Evolutionary conservation across 441 rosid species (phyloP).

Genomic region (Daphne laureola): DNA sequence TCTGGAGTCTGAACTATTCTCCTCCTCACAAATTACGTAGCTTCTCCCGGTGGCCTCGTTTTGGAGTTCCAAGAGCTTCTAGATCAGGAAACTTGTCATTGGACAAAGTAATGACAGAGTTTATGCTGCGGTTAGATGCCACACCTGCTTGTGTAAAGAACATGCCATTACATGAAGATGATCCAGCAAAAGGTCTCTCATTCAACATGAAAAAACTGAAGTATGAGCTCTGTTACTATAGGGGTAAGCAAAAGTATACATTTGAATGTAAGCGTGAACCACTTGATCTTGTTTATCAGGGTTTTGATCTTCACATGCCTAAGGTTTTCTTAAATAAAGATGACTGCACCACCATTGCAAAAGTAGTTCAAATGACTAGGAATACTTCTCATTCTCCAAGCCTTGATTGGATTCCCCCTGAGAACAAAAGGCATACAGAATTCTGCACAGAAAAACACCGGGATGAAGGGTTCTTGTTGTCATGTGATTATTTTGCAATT

Average conservation of each 20-base stretch:
- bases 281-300: slow-evolving; percentile 96
- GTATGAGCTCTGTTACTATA: slow-evolving; percentile 71
- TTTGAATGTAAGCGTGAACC: slow-evolving; percentile 84
- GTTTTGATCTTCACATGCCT: slow-evolving; percentile 87
- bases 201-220: slow-evolving; percentile 79
- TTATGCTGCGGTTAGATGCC: slow-evolving; percentile 86
- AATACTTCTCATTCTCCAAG: slow-evolving; percentile 59
- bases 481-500: slow-evolving; percentile 93
- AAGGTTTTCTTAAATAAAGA: slow-evolving; percentile 62
- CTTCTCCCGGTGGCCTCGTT: slow-evolving; percentile 95
- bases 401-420: slow-evolving; percentile 60
- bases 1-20: slow-evolving; percentile 73
- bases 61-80: slow-evolving; percentile 70
- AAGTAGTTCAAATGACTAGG: slow-evolving; percentile 45
- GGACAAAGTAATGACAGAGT: slow-evolving; percentile 95
- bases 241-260: slow-evolving; percentile 89
- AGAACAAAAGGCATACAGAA: slow-evolving; percentile 33
- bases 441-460: slow-evolving; percentile 64
- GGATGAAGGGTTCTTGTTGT: slow-evolving; percentile 88
- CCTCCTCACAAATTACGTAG: slow-evolving; percentile 95
- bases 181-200: slow-evolving; percentile 89
- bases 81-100: slow-evolving; percentile 92
- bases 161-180: slow-evolving; percentile 81
- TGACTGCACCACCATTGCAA: slow-evolving; percentile 43
- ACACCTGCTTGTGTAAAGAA: slow-evolving; percentile 67